These are phyloP conservation scores for Trichophyton schoenleinii DNA, from an alignment of 2,329 filamentous ascomycete genomes.

Conservation along the genomic window DNA sequence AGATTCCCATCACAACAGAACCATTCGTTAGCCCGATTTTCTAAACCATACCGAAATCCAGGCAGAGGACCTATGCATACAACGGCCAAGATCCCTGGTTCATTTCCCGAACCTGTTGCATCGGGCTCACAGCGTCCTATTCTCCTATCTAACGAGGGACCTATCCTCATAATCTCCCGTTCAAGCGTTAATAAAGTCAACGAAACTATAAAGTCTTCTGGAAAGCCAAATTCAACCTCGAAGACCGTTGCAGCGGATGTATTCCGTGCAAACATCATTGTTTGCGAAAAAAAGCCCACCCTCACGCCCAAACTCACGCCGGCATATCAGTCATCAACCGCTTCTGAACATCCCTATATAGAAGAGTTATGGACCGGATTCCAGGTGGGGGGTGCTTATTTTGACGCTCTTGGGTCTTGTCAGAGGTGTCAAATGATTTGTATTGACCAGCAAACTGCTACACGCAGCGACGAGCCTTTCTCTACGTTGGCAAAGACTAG, in stretches of 20 bases:
- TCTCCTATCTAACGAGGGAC: constrained; percentile 81
- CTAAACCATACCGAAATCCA: constrained; percentile 38
- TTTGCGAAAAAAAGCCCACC: constrained; percentile 42
- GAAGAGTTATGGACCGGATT: constrained; percentile 69
- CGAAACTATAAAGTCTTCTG: constrained; percentile 48
- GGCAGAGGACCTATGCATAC: constrained; percentile 18
- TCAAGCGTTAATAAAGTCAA: constrained; percentile 73
- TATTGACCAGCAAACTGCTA: constrained; percentile 70
- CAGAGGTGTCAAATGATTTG: constrained; percentile 94
- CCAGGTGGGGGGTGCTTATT: constrained; percentile 43
- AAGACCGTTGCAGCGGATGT: constrained; percentile 56
- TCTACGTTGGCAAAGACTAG: constrained; percentile 78
- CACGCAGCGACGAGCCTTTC: constrained; percentile 73
- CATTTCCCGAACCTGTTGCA: constrained; percentile 35
- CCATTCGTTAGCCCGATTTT: constrained; percentile 48
- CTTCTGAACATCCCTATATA: constrained; percentile 48
- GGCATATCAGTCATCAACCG: constrained; percentile 25
- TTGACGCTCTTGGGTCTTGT: constrained; percentile 65
- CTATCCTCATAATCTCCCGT: constrained; percentile 71
- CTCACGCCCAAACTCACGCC: constrained; percentile 13
- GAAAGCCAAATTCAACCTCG: constrained; percentile 9
- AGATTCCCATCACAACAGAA: constrained; percentile 57
- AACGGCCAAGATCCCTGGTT: constrained; percentile 42
- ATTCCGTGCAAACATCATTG: constrained; percentile 80
- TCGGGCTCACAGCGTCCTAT: constrained; percentile 46